Conservation (phyloP, 2,329 filamentous ascomycete species). For the Diplodia intermedia region DNA sequence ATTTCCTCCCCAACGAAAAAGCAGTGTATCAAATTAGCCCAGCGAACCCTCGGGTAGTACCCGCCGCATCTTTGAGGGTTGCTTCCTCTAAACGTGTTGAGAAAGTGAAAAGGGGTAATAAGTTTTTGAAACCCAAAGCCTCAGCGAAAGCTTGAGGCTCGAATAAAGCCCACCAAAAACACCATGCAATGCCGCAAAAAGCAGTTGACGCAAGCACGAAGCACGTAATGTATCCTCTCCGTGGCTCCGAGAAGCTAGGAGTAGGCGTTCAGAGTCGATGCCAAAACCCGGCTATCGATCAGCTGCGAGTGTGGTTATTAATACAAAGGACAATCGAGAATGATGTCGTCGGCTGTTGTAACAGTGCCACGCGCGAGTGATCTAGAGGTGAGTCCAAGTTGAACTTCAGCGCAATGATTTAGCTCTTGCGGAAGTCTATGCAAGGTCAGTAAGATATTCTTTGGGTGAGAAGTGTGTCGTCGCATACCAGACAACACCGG, state of each 20-base stretch:
- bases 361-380: constrained; percentile 26
- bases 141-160: constrained; percentile 19
- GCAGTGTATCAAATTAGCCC: constrained; percentile 30
- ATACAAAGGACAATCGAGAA: constrained; percentile 25
- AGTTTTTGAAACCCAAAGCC: constrained; percentile 32
- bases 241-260: neutral
- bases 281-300: constrained; percentile 14
- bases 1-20: constrained; percentile 24
- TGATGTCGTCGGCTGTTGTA: constrained; percentile 14
- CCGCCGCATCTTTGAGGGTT: constrained; percentile 18
- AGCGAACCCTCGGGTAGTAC: constrained; percentile 16
- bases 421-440: constrained; percentile 35
- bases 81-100: constrained; percentile 27
- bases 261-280: constrained; percentile 2
- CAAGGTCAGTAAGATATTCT: constrained; percentile 39
- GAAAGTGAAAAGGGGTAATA: constrained; percentile 30
- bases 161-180: constrained; percentile 29
- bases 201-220: constrained; percentile 30
- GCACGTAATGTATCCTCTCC: constrained; percentile 11
- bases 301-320: constrained; percentile 18
- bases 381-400: constrained; percentile 13
- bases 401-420: constrained; percentile 16
- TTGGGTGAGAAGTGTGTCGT: neutral
- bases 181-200: constrained; percentile 34
- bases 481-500: constrained; percentile 84